A percentile compares a stretch with the other conserved stretches of the same genome.
Evolutionary conservation across 202 grass and related monocot species (phyloP).

Genomic region (Dendrocalamus latiflorus): DNA sequence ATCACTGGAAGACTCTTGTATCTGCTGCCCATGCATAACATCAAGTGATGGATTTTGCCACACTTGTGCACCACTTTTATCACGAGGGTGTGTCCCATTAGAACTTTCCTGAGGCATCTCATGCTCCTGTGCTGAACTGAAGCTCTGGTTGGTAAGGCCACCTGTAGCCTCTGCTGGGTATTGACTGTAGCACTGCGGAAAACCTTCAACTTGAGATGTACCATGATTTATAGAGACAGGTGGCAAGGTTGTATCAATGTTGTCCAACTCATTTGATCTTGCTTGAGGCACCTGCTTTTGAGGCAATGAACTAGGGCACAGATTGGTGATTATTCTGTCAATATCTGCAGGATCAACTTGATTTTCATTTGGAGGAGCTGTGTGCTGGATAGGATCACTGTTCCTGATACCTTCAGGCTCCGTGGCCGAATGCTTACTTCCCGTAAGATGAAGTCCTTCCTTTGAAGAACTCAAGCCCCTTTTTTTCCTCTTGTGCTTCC

Average conservation of each 20-base stretch:
- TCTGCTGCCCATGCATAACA: constrained; percentile 4
- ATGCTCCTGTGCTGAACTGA: too few species aligned
- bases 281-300: constrained; percentile 11
- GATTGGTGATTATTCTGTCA: constrained; percentile 18
- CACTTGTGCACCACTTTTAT: constrained; percentile 17
- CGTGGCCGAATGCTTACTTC: too few species aligned
- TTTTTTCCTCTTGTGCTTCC: too few species aligned
- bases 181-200: constrained; percentile 1
- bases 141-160: too few species aligned
- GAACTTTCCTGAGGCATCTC: too few species aligned
- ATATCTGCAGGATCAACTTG: constrained; percentile 22
- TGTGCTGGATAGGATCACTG: too few species aligned
- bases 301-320: constrained; percentile 13
- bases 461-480: too few species aligned
- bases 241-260: neutral
- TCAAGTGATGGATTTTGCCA: constrained; percentile 6
- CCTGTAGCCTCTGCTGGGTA: neutral
- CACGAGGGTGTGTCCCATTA: neutral
- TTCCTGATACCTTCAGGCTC: too few species aligned
- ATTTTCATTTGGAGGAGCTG: constrained; percentile 20
- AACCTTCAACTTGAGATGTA: neutral
- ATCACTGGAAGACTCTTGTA: neutral
- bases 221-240: neutral
- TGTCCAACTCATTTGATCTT: constrained; percentile 7
- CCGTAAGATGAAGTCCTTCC: too few species aligned